These are phyloP conservation scores for Aspergillus quadricinctus DNA, from an alignment of 2,329 filamentous ascomycete species.

Conservation along the genomic window DNA sequence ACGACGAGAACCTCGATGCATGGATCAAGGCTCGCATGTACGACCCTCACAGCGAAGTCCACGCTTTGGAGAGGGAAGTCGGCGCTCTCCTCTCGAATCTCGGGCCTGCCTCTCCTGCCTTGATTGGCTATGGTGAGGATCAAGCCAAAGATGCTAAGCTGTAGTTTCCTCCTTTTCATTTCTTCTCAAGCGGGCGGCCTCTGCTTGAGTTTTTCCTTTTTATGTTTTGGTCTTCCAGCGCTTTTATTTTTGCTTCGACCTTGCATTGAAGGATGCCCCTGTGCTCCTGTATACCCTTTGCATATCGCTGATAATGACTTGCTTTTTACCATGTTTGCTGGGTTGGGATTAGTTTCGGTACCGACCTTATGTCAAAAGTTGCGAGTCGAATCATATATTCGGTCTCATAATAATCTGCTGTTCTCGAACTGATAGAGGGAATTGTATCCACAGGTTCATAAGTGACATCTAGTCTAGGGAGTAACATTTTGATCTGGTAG, in stretches of 20 bases:
- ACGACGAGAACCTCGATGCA: slow-evolving; percentile 40
- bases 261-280: slow-evolving; percentile 15
- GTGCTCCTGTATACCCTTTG: slow-evolving; percentile 20
- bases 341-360: neutral
- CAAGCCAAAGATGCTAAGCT: slow-evolving; percentile 32
- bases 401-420: neutral
- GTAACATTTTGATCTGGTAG: neutral
- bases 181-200: neutral
- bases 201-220: neutral
- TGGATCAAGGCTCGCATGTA: slow-evolving; percentile 50
- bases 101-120: slow-evolving; percentile 18
- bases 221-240: slow-evolving; percentile 5
- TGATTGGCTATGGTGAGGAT: slow-evolving; percentile 24
- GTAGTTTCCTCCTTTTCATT: slow-evolving; percentile 19
- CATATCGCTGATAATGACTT: slow-evolving; percentile 10
- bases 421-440: no score
- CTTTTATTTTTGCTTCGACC: slow-evolving; percentile 7
- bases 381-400: no score
- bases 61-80: slow-evolving; percentile 44
- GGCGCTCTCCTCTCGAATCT: slow-evolving; percentile 38
- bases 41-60: slow-evolving; percentile 45
- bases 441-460: neutral
- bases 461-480: no score
- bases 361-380: neutral
- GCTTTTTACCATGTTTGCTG: slow-evolving; percentile 1